Evolutionary conservation across 1,139 yeast genomes (phyloP).

Genomic region (Geotrichum australiense): DNA sequence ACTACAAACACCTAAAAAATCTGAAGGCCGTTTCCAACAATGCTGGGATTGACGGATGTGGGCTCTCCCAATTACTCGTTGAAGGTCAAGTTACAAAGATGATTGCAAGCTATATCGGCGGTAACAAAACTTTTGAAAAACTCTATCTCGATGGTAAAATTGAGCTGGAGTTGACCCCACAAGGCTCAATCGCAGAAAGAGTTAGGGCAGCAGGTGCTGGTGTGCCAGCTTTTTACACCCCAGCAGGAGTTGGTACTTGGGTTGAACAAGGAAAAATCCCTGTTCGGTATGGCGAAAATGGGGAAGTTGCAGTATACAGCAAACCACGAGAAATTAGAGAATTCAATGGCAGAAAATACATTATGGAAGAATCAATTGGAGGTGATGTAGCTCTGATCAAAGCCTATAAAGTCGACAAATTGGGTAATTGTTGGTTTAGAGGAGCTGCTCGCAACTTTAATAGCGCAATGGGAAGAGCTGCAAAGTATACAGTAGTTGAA

Average conservation of each 20-base stretch:
- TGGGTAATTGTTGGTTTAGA: slow-evolving; percentile 44
- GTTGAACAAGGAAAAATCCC: slow-evolving; percentile 46
- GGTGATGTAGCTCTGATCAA: slow-evolving; percentile 46
- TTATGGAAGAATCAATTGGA: slow-evolving; percentile 40
- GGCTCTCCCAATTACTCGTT: slow-evolving; percentile 39
- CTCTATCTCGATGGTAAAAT: slow-evolving; percentile 41
- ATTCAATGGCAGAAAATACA: slow-evolving; percentile 40
- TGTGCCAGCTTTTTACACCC: slow-evolving; percentile 44
- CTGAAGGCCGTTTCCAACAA: slow-evolving; percentile 46
- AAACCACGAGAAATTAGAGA: slow-evolving; percentile 40
- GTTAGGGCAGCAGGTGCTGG: slow-evolving; percentile 48
- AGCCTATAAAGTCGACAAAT: slow-evolving; percentile 43
- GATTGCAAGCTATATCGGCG: slow-evolving; percentile 45
- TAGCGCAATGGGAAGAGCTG: slow-evolving; percentile 42
- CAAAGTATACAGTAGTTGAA: slow-evolving; percentile 43
- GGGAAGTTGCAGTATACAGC: slow-evolving; percentile 34
- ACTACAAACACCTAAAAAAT: slow-evolving; percentile 33
- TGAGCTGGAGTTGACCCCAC: slow-evolving; percentile 45
- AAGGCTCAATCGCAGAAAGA: slow-evolving; percentile 46
- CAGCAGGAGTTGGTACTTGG: slow-evolving; percentile 49
- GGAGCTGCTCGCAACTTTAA: slow-evolving; percentile 46
- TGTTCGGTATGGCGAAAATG: slow-evolving; percentile 34
- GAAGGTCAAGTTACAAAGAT: slow-evolving; percentile 43
- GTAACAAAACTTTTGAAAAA: slow-evolving; percentile 40
- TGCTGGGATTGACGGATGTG: slow-evolving; percentile 45